Conservation (phyloP, 2,329 filamentous ascomycete genomes). For the Arthroderma sp. region DNA sequence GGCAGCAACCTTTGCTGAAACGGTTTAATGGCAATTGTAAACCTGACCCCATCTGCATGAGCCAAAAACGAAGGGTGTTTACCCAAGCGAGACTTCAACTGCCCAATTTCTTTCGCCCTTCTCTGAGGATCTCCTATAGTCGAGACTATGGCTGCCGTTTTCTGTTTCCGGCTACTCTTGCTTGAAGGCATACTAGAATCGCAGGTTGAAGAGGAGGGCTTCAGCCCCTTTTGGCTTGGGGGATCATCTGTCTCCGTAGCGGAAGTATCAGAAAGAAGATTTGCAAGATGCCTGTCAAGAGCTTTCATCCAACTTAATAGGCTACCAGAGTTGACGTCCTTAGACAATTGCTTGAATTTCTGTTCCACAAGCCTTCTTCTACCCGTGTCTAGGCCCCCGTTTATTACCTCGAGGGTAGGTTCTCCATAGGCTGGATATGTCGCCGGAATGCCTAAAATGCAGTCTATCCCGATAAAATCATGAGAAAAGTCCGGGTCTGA, state of each 20-base stretch:
- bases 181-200: not conserved
- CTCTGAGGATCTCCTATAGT: conserved; percentile 40
- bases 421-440: conserved; percentile 46
- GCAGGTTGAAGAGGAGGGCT: not conserved
- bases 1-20: conserved; percentile 51
- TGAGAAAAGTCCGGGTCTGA: conserved; percentile 79
- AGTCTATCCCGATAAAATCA: conserved; percentile 57
- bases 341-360: conserved; percentile 56
- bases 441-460: conserved; percentile 52
- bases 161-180: conserved; percentile 24
- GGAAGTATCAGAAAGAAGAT: conserved; percentile 34
- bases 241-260: conserved; percentile 37
- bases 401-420: conserved; percentile 52
- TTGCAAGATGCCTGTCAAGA: conserved; percentile 54
- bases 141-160: conserved; percentile 28
- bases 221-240: not conserved
- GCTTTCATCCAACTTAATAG: conserved; percentile 56
- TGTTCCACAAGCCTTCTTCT: conserved; percentile 66
- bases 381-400: conserved; percentile 57
- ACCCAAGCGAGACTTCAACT: conserved; percentile 47
- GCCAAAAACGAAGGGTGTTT: conserved; percentile 55
- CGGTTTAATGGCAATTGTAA: conserved; percentile 58
- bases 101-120: conserved; percentile 11
- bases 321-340: conserved; percentile 41
- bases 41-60: conserved; percentile 56